phyloP scores from a whole-genome alignment of 495 filamentous ascomycete species.

The Bacidia rubella region DNA sequence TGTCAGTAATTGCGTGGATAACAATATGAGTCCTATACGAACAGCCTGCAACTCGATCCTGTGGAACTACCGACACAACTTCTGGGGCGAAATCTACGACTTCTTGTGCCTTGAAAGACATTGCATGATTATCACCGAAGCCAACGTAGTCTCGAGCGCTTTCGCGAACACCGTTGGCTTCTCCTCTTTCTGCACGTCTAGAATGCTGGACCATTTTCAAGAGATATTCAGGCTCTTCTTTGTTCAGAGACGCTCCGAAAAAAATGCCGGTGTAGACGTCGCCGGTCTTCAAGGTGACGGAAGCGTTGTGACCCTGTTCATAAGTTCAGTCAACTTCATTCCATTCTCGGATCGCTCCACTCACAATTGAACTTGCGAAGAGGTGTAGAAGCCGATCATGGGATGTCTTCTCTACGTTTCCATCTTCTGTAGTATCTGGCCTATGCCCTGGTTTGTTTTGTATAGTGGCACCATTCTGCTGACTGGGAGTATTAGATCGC shows the following conservation, averaged over 20 bases:
- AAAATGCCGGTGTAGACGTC: constrained; percentile 65
- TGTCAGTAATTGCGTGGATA: constrained; percentile 2
- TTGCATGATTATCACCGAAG: constrained; percentile 46
- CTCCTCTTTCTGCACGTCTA: constrained; percentile 33
- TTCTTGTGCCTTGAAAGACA: constrained; percentile 73
- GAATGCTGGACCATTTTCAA: constrained; percentile 75
- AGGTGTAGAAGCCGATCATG: constrained; percentile 54
- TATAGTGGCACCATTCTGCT: constrained; percentile 39
- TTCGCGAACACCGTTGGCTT: constrained; percentile 43
- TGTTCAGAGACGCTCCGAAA: constrained; percentile 43
- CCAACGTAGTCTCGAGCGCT: constrained; percentile 43
- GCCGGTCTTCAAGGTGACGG: constrained; percentile 53
- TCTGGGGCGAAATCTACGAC: constrained; percentile 51
- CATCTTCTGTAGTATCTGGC: constrained; percentile 35
- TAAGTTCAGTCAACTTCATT: constrained; percentile 7
- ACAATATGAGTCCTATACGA: constrained; percentile 17
- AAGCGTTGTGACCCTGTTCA: constrained; percentile 50
- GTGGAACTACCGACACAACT: constrained; percentile 37
- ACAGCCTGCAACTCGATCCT: constrained; percentile 60
- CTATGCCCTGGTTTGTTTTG: constrained; percentile 32
- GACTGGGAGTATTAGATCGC: constrained; percentile 31
- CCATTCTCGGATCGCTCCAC: constrained; percentile 21
- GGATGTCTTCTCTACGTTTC: constrained; percentile 46
- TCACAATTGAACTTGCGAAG: constrained; percentile 49
- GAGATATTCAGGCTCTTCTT: constrained; percentile 46